Evolutionary conservation across 2,329 filamentous ascomycete species (phyloP).

Genomic region (Apiospora saccharicola): DNA sequence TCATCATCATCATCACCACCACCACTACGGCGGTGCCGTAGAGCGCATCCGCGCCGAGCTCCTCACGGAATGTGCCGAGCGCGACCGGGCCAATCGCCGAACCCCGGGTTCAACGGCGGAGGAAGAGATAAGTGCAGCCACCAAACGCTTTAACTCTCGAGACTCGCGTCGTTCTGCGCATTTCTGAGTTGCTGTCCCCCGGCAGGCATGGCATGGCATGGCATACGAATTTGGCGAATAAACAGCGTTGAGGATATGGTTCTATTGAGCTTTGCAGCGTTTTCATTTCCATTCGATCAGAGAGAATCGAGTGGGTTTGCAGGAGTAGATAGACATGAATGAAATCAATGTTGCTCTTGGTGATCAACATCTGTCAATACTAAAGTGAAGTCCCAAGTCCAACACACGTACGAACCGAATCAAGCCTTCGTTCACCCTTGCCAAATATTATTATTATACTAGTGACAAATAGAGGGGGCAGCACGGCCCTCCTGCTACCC

Average conservation of each 20-base stretch:
- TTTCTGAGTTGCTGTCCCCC: not conserved
- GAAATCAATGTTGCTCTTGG: not conserved
- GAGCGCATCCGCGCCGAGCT: not conserved
- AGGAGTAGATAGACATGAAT: not conserved
- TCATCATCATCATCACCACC: not conserved
- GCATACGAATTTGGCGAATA: not conserved
- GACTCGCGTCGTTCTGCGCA: not conserved
- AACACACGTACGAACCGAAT: too few species aligned
- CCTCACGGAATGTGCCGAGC: not conserved
- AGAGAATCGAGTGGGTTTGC: not conserved
- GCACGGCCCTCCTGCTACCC: too few species aligned
- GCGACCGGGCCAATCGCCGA: not conserved
- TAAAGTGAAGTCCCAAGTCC: not conserved
- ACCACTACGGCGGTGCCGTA: not conserved
- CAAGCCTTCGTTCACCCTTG: too few species aligned
- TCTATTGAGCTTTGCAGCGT: not conserved
- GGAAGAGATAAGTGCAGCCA: not conserved
- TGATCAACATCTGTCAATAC: not conserved
- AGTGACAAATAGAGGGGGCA: too few species aligned
- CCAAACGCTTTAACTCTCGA: not conserved
- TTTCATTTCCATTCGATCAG: not conserved
- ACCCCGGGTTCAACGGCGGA: not conserved
- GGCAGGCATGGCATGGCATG: not conserved
- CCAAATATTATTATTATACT: too few species aligned
- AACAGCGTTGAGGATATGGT: not conserved